Evolutionary conservation across 208 protist genomes (phyloP), one percentile per base, ranked within the genome.

Genomic region (Trypanosomatidae sp.): DNA sequence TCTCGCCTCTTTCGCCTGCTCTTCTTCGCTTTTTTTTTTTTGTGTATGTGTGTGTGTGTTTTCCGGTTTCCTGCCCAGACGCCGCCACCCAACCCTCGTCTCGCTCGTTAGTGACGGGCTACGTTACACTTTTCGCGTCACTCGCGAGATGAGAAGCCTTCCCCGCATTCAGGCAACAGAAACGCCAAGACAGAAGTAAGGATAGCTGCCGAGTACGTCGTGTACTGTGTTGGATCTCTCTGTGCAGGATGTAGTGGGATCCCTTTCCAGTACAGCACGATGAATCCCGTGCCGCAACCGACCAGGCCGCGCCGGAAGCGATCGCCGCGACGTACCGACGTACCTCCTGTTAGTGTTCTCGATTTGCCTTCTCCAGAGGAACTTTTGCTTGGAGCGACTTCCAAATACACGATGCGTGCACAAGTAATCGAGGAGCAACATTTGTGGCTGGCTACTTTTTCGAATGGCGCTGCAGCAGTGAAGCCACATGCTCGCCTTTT

Each of bases 311-410:
- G 50, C 33, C 3, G 66, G 25, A 69, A 69, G 25, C 66, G 46
- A 12, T 68, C 44, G 13, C 44, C 44, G 25, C 46, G 25, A 12
- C 1, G 44, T 9, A 13, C 64, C 25, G 64, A 49, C 15, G 28
- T 33, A 22, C 50, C 47, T 30, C 9, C 7, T 39, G 12, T 56
- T 10, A 56, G 68, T 41, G 25, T 72, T 44, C 19, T 46, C 25
- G 53, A 72, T 62, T 13, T 72, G 8, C 43, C 53, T 44, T 47
- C 68, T 33, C 68, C 68, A 25, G 39, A 25, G 25, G 68, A 60
- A 19, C 52, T 72, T 2, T 72, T 64, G 8, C 41, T 43, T 50
- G 41, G n/a, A 8, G 53, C 49, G 19, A 72, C 68, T 17, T 25
- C 50, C 33, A 39, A 41, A 9, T 72, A 41, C 55, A 15, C 25